Conservation (phyloP, 139 green algal species). For the Nannochloris sp. region DNA sequence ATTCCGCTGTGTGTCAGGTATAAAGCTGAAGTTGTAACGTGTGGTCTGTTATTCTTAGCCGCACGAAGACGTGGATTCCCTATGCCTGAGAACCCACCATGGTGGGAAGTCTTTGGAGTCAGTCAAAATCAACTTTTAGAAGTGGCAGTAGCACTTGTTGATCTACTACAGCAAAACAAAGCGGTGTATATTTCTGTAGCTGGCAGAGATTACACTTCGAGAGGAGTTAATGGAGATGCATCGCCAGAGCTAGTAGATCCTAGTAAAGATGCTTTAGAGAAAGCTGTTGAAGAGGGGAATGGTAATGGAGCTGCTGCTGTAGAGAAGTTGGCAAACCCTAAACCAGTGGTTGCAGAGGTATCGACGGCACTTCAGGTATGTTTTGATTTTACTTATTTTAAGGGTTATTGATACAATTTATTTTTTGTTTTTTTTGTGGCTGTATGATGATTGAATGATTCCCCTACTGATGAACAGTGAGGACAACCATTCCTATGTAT, state of each 20-base stretch:
- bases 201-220: slow-evolving; percentile 1
- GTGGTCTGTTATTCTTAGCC: slow-evolving; percentile 78
- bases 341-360: background rate
- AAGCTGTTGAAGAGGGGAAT: background rate
- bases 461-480: slow-evolving; percentile 22
- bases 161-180: slow-evolving; percentile 50
- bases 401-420: no score
- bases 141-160: slow-evolving; percentile 42
- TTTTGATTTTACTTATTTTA: background rate
- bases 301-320: background rate
- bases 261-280: background rate
- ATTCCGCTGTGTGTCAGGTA: slow-evolving; percentile 84
- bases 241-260: background rate
- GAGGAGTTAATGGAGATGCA: background rate
- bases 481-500: slow-evolving; percentile 33
- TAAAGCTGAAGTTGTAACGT: slow-evolving; percentile 73
- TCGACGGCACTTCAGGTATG: background rate
- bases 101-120: slow-evolving; percentile 73
- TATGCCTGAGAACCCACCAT: slow-evolving; percentile 66
- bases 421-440: background rate
- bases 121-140: slow-evolving; percentile 46
- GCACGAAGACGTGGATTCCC: slow-evolving; percentile 55
- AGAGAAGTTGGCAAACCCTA: background rate
- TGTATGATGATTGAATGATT: slow-evolving; percentile 25
- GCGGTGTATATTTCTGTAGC: slow-evolving; percentile 39